A percentile compares a stretch with the other conserved stretches of the same genome.
These are phyloP conservation scores for Lactifluus hygrophoroides DNA, from an alignment of 768 basidiomycete genomes.

Conservation along the genomic window DNA sequence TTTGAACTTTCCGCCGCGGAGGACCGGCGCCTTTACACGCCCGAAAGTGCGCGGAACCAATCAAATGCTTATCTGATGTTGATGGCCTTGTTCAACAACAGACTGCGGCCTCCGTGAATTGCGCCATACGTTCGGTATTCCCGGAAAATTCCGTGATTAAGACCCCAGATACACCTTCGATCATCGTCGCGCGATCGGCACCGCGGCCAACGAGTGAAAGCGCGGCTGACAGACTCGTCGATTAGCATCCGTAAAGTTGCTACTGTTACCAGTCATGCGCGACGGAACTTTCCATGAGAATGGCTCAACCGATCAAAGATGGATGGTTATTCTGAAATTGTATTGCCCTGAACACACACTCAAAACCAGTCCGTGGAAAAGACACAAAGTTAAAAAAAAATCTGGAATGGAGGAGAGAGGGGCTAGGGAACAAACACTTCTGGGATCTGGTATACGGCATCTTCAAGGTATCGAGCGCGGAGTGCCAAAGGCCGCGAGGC, in stretches of 20 bases:
- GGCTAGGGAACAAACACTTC: constrained; percentile 6
- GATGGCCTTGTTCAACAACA: constrained; percentile 15
- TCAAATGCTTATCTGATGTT: constrained; percentile 19
- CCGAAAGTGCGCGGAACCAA: constrained; percentile 16
- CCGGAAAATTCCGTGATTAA: constrained; percentile 7
- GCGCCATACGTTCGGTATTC: constrained; percentile 1
- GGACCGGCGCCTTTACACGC: constrained; percentile 10
- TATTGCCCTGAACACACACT: constrained; percentile 9
- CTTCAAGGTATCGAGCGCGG: constrained; percentile 19
- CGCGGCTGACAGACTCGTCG: constrained; percentile 12
- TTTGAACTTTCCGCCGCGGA: constrained; percentile 19
- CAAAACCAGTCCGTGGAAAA: constrained; percentile 9
- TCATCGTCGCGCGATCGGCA: constrained; percentile 19
- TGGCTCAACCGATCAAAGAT: constrained; percentile 16
- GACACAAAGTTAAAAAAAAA: constrained; percentile 4
- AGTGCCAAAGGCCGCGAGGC: constrained; percentile 15
- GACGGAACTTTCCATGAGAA: constrained; percentile 18
- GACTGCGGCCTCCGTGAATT: constrained; percentile 11
- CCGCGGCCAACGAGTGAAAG: constrained; percentile 16
- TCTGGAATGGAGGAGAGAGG: constrained; percentile 3
- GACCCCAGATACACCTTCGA: constrained; percentile 17
- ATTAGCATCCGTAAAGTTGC: constrained; percentile 19
- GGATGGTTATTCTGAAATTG: constrained; percentile 5
- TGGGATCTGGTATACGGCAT: constrained; percentile 19
- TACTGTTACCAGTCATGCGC: constrained; percentile 10